These are phyloP conservation scores for Dothideomycetes sp. DNA, from an alignment of 2,329 filamentous ascomycete genomes.

Conservation along the genomic window DNA sequence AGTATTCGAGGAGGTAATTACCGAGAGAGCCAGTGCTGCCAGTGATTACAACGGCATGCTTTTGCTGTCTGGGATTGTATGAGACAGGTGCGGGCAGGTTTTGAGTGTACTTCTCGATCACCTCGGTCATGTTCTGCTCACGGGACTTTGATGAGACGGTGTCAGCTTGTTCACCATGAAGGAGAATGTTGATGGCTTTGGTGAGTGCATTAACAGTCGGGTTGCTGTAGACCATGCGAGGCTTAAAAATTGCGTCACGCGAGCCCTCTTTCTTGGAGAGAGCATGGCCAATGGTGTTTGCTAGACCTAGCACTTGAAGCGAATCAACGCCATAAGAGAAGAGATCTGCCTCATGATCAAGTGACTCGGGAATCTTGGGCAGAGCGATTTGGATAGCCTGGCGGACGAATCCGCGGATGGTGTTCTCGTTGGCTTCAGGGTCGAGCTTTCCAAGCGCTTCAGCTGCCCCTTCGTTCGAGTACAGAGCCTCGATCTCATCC, in stretches of 20 bases:
- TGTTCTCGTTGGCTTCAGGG: slow-evolving; percentile 3
- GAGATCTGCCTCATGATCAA: slow-evolving; percentile 22
- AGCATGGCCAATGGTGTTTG: slow-evolving; percentile 19
- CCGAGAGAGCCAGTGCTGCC: slow-evolving; percentile 30
- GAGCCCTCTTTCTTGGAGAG: slow-evolving; percentile 14
- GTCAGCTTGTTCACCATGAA: slow-evolving; percentile 14
- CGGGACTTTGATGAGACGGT: slow-evolving; percentile 11
- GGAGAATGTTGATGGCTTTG: slow-evolving; percentile 7
- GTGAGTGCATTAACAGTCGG: slow-evolving; percentile 24
- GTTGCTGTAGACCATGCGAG: slow-evolving; percentile 25
- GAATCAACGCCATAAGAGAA: slow-evolving; percentile 29
- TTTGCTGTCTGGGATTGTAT: slow-evolving; percentile 5
- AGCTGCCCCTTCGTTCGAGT: slow-evolving; percentile 22
- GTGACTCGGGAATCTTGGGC: slow-evolving; percentile 9
- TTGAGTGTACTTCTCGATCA: slow-evolving; percentile 25
- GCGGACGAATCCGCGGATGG: slow-evolving; percentile 16
- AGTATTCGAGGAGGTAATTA: slow-evolving; percentile 24
- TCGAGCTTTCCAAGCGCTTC: slow-evolving; percentile 15
- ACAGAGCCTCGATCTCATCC: slow-evolving; percentile 41
- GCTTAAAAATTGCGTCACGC: slow-evolving; percentile 18
- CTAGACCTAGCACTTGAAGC: slow-evolving; percentile 23
- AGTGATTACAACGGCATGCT: slow-evolving; percentile 26
- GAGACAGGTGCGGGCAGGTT: slow-evolving; percentile 14
- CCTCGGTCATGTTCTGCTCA: slow-evolving; percentile 21
- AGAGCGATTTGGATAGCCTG: slow-evolving; percentile 15